These are phyloP conservation scores for Globisporangium spiculum DNA, from an alignment of 352 stramenopile genomes.

Conservation along the genomic window DNA sequence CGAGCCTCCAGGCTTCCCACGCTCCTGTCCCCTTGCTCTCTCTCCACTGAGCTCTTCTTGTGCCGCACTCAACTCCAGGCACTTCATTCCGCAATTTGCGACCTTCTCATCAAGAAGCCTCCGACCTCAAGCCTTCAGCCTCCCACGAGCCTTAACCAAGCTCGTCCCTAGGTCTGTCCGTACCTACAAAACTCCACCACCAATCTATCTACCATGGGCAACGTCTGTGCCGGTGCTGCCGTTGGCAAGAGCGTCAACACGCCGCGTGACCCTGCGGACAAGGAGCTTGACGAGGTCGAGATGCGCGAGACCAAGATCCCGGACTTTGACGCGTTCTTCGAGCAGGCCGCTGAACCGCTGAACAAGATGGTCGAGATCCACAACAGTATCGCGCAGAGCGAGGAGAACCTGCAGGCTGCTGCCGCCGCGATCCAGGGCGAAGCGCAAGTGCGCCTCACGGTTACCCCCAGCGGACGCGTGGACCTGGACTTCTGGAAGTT, in stretches of 20 bases:
- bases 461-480: conserved; percentile 21
- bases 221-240: conserved; percentile 48
- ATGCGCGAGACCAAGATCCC: conserved; percentile 27
- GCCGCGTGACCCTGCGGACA: conserved; percentile 26
- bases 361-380: conserved; percentile 30
- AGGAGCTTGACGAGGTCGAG: conserved; percentile 29
- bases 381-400: conserved; percentile 53
- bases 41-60: not conserved
- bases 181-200: not conserved
- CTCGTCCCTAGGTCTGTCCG: not conserved
- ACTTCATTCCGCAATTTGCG: conserved; percentile 35
- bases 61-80: not conserved
- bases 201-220: conserved; percentile 36
- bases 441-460: conserved; percentile 34
- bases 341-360: conserved; percentile 18
- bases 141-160: not conserved
- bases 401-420: conserved; percentile 50
- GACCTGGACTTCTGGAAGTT: conserved; percentile 41
- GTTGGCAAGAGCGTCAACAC: conserved; percentile 33
- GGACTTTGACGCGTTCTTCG: conserved; percentile 28
- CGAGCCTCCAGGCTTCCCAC: too few relatives aligned
- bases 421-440: conserved; percentile 48
- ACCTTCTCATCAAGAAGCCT: conserved; percentile 25
- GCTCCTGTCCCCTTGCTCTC: not conserved
- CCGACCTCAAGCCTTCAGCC: not conserved